Percentiles rank a stretch among this genome's conserved stretches.
phyloP scores from a whole-genome alignment of 208 protist genomes.

The Angomonas ambiguus region DNA sequence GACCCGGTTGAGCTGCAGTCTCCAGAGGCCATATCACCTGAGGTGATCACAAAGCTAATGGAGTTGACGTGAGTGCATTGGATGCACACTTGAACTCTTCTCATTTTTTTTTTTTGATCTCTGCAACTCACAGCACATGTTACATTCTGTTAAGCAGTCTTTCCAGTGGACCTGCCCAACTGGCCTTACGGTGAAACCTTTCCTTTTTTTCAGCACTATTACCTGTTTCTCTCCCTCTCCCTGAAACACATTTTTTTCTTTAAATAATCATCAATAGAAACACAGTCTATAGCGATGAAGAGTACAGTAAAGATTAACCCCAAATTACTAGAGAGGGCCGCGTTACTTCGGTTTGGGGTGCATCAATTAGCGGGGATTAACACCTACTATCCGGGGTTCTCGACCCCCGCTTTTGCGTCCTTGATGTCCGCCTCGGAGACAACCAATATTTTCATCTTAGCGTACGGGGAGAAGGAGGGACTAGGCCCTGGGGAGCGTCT shows the following conservation, averaged over 20 bases:
- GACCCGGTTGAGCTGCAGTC: background rate
- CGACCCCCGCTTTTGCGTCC: conserved; percentile 25
- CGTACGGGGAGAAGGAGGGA: conserved; percentile 59
- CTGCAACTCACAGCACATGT: too few relatives aligned
- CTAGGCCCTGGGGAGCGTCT: conserved; percentile 56
- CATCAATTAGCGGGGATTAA: conserved; percentile 30
- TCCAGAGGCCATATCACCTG: background rate
- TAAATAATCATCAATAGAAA: background rate
- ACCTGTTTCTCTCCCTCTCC: too few relatives aligned
- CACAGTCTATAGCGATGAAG: background rate
- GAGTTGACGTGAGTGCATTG: background rate
- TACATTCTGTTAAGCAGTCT: background rate
- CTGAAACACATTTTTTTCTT: background rate
- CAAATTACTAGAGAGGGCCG: conserved; percentile 29
- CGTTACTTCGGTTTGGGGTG: conserved; percentile 26
- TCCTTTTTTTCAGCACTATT: background rate
- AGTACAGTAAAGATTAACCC: conserved; percentile 16
- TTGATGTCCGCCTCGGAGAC: conserved; percentile 34
- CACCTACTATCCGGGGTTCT: conserved; percentile 32
- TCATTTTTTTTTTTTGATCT: background rate
- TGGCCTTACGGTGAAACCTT: too few relatives aligned
- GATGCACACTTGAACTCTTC: too few relatives aligned
- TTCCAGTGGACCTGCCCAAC: too few relatives aligned
- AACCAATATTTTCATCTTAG: conserved; percentile 69
- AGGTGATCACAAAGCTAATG: background rate